A percentile compares a stretch with the other conserved stretches of the same genome.
Evolutionary conservation across 2,329 filamentous ascomycete species (phyloP).

Genomic region (Daldinia sp.): DNA sequence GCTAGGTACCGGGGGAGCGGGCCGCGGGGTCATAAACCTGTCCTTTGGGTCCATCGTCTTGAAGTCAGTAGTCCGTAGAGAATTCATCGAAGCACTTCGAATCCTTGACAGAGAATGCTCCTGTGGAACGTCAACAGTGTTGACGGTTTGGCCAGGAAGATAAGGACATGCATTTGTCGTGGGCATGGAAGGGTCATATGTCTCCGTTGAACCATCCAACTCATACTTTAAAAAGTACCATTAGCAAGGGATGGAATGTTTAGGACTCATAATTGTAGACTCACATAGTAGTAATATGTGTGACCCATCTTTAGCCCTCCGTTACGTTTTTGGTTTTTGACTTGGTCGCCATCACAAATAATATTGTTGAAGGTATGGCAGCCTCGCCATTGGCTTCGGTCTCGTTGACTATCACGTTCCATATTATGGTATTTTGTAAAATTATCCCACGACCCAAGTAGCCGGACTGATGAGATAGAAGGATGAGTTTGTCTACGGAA

Average conservation of each 20-base stretch:
- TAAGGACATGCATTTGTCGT: conserved; percentile 85
- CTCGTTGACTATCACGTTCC: conserved; percentile 81
- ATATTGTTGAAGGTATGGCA: conserved; percentile 90
- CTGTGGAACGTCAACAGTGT: conserved; percentile 83
- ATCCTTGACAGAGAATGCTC: conserved; percentile 68
- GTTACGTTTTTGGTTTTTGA: conserved; percentile 68
- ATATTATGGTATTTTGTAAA: conserved; percentile 83
- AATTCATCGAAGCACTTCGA: conserved; percentile 75
- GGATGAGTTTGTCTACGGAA: conserved; percentile 67
- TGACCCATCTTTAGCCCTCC: conserved; percentile 92
- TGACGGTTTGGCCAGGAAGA: conserved; percentile 88
- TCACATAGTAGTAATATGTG: conserved; percentile 95
- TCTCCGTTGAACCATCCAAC: conserved; percentile 81
- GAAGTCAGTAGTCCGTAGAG: conserved; percentile 67
- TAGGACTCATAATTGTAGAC: conserved; percentile 52
- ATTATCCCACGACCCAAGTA: conserved; percentile 96
- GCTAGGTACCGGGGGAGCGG: conserved; percentile 63
- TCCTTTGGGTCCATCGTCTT: conserved; percentile 83
- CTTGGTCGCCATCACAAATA: conserved; percentile 78
- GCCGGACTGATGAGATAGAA: conserved; percentile 76
- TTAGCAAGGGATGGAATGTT: conserved; percentile 32
- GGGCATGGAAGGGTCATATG: conserved; percentile 77
- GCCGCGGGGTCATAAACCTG: conserved; percentile 78
- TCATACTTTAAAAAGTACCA: conserved; percentile 73
- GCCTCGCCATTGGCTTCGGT: conserved; percentile 83